A percentile compares a stretch with the other conserved stretches of the same genome.
Conservation (phyloP, 2,329 filamentous ascomycete species). For the Penicillium sp. region DNA sequence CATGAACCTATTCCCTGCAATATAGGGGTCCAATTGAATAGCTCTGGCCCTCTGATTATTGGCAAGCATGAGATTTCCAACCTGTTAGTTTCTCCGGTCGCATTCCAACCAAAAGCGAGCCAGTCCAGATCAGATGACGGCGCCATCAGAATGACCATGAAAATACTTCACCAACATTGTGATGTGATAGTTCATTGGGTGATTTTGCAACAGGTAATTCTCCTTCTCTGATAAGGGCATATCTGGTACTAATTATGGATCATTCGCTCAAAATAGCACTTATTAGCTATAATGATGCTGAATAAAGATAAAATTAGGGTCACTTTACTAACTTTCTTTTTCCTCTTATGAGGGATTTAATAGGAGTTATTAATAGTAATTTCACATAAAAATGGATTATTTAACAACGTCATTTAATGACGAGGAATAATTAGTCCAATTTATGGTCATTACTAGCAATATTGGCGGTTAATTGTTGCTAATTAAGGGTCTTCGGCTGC, state of each 20-base stretch:
- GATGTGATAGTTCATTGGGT: neutral
- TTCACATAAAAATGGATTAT: neutral
- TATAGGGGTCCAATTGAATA: neutral
- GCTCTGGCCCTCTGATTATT: neutral
- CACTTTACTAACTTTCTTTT: neutral
- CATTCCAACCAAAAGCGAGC: neutral
- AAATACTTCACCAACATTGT: neutral
- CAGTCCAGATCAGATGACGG: neutral
- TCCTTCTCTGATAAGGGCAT: neutral
- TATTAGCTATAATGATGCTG: slow-evolving; percentile 1
- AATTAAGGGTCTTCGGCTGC: slow-evolving; percentile 20
- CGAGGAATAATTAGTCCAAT: neutral
- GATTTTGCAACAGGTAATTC: neutral
- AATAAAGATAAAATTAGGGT: neutral
- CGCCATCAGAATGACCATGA: neutral
- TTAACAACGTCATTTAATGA: neutral
- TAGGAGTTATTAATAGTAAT: neutral
- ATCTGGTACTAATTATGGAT: neutral
- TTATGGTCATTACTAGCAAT: neutral
- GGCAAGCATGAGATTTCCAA: neutral
- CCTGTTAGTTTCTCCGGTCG: neutral
- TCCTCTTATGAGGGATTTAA: neutral
- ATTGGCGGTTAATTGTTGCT: slow-evolving; percentile 20
- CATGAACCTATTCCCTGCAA: neutral
- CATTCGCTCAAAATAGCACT: neutral